Evolutionary conservation across 2,329 filamentous ascomycete genomes (phyloP).

Genomic region (Aspergillus alliaceus): DNA sequence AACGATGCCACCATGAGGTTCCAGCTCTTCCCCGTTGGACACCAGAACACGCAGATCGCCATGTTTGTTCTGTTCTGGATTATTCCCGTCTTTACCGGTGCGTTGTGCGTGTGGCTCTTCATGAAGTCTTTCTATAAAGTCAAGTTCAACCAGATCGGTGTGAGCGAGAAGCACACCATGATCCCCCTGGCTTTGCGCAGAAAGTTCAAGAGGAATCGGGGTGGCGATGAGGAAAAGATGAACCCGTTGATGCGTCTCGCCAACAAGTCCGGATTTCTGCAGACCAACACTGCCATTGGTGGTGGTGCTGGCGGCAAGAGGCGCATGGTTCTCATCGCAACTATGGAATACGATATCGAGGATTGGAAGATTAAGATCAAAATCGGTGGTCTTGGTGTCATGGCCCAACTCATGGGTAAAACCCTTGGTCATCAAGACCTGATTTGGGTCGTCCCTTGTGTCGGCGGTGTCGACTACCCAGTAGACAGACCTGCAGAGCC

Average conservation of each 20-base stretch:
- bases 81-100: constrained; percentile 54
- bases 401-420: constrained; percentile 69
- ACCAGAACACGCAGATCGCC: constrained; percentile 41
- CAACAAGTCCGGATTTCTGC: constrained; percentile 38
- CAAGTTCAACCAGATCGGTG: constrained; percentile 61
- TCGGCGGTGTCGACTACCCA: constrained; percentile 65
- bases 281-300: constrained; percentile 37
- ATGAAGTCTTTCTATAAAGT: constrained; percentile 63
- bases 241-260: constrained; percentile 36
- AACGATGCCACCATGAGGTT: constrained; percentile 59
- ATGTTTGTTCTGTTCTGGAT: constrained; percentile 56
- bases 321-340: constrained; percentile 64
- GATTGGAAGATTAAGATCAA: constrained; percentile 72
- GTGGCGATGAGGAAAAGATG: constrained; percentile 28
- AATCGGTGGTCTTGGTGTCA: constrained; percentile 68
- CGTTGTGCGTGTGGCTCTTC: constrained; percentile 55
- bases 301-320: constrained; percentile 29
- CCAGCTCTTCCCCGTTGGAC: constrained; percentile 43
- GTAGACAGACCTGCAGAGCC: constrained; percentile 58
- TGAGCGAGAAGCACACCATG: constrained; percentile 50
- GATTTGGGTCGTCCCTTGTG: constrained; percentile 64
- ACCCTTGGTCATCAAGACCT: constrained; percentile 64
- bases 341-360: constrained; percentile 71
- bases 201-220: constrained; percentile 32
- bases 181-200: constrained; percentile 38